Conservation (phyloP, 495 filamentous ascomycete genomes). For the Aspergillus coremiiformis region DNA sequence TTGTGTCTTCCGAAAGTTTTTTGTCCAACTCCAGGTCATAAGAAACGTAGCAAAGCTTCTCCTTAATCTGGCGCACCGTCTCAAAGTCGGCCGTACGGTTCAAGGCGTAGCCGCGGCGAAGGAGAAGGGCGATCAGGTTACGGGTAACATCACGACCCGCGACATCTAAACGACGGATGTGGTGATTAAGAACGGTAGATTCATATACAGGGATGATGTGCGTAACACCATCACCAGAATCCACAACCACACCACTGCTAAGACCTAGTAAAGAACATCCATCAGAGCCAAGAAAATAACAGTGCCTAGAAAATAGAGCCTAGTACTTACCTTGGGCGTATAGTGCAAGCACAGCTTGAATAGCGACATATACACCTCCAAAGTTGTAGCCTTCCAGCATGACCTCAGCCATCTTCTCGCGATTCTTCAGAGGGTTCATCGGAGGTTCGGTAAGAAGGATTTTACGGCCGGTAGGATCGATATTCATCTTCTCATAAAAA, state of each 20-base stretch:
- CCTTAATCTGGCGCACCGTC: conserved; percentile 98
- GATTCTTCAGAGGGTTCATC: conserved; percentile 93
- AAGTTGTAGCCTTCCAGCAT: conserved; percentile 98
- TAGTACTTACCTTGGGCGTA: conserved; percentile 77
- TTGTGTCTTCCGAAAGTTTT: conserved; percentile 92
- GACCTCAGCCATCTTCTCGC: conserved; percentile 94
- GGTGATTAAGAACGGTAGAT: conserved; percentile 93
- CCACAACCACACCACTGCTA: conserved; percentile 91
- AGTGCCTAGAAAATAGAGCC: too few species aligned
- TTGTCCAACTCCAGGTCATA: conserved; percentile 97
- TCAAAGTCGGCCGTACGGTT: conserved; percentile 99
- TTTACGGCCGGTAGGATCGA: conserved; percentile 87
- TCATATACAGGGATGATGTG: conserved; percentile 99
- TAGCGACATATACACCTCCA: conserved; percentile 96
- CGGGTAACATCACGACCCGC: conserved; percentile 95
- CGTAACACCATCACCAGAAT: conserved; percentile 96
- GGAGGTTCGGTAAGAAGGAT: conserved; percentile 97
- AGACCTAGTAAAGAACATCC: conserved; percentile 55
- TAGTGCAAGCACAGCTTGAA: conserved; percentile 93
- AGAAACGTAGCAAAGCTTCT: conserved; percentile 98
- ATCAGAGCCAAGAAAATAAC: too few species aligned
- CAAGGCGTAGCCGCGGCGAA: conserved; percentile 90
- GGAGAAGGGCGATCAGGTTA: conserved; percentile 90
- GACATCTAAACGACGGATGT: conserved; percentile 87
- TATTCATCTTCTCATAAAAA: conserved; percentile 90